Base-by-base conservation (phyloP, 306 rosid genomes). In the Boehmeria nivea region DNA sequence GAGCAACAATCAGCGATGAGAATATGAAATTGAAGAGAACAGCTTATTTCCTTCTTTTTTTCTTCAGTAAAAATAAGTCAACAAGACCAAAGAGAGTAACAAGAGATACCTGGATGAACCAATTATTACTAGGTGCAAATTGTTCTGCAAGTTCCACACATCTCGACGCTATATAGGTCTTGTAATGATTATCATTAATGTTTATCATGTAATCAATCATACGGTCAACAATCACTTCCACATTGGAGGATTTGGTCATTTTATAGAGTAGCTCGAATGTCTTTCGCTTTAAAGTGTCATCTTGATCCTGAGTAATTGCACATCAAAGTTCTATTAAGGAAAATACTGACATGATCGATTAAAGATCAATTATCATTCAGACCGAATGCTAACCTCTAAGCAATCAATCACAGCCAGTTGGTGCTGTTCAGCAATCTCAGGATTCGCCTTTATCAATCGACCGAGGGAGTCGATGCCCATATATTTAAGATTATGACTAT, bases 381-480 rank as follows among this genome's bases (percentile, higher is more conserved):
- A 19, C 3, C 9, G 24, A 8, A n/a, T 33, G 22, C 75, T 75
- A 65, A 91, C 95, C 96, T 93, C 99, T 60, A 93, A 77, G 85
- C 99, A 93, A 64, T 93, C 99, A 53, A 93, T 93, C 66, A 93
- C 96, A 2, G 99, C 99, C 56, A 93, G 78, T 75, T 93, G 99
- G 61, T 93, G 99, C 54, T 82, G 89, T 68, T 93, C 99, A 2
- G 99, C 99, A 49, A 93, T 70, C 45, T 85, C 83, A 1, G 99
- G 95, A 52, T 89, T 87, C 51, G 83, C 63, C 84, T 81, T 88
- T 64, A 93, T 85, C 38, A 93, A 59, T 64, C 94, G 94, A 69
- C 95, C 95, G 54, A 93, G 96, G 44, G 94, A 87, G 74, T 93
- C 99, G 59, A 93, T 93, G 43, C 99, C 99, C 99, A 93, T 83